Evolutionary conservation across 2,329 filamentous ascomycete genomes (phyloP), one percentile per base, ranked within the genome.

Genomic region (Penicillium olsonii): DNA sequence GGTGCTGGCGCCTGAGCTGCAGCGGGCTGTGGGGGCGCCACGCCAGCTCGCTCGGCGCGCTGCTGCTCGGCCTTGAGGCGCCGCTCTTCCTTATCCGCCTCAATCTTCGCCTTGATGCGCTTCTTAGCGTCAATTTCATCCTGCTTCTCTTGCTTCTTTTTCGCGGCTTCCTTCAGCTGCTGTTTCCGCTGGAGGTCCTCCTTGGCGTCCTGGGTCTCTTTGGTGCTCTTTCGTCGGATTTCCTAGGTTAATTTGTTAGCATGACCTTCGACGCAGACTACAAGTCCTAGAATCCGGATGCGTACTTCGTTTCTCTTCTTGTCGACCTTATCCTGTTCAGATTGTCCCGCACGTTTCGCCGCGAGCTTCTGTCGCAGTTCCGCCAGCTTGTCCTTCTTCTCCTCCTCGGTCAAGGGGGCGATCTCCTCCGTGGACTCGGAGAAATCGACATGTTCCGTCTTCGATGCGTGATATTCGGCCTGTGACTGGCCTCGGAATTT

Each of bases 401-500:
- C 87, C 53, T 95, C 92, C 59, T 92, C 91, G 0, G 92, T 96
- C 63, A 99, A 75, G 0, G 92, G 90, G 3, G 88, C 87, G 59
- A 99, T 85, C 67, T 95, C 91, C 64, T 97, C 92, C 4, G 89
- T 92, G 0, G 92, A 96, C 69, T 99, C 91, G 17, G 88, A 83
- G 68, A 99, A 99, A 71, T 96, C 88, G 39, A 85, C 84, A 71
- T 99, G 94, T 41, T 90, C 88, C 75, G 90, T 92, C 75, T 95
- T 96, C 64, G 84, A 84, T 26, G 91, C 94, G 68, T 99, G 94
- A 68, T 90, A 96, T 63, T 92, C 87, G 9, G 92, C 94, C 59
- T 92, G 84, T 20, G 85, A 84, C 57, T 87, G 83, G 64, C 84
- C 90, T 59, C 89, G 82, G 73, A 99, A 95, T 68, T 85, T 87